Evolutionary conservation across 345 rosid species (phyloP).

Genomic region (Triadica sebifera): DNA sequence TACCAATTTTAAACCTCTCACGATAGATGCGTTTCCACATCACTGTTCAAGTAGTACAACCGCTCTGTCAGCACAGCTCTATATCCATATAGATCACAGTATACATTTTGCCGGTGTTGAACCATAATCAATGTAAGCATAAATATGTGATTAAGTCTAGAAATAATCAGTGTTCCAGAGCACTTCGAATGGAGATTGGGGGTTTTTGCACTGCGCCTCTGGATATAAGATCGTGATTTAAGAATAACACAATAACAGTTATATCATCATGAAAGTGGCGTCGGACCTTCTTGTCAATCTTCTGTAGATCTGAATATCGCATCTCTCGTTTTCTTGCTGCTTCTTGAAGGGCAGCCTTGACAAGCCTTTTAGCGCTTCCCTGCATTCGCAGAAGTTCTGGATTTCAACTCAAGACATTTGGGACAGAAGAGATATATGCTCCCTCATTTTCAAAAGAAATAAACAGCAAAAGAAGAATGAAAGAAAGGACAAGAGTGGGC

Average conservation of each 20-base stretch:
- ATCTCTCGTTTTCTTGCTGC: conserved; percentile 86
- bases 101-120: background rate
- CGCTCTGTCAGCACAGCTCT: conserved; percentile 18
- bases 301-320: conserved; percentile 84
- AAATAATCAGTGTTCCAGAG: conserved; percentile 49
- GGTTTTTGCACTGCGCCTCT: conserved; percentile 52
- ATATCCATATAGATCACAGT: background rate
- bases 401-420: background rate
- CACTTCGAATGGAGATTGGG: conserved; percentile 61
- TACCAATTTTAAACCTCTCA: conserved; percentile 18
- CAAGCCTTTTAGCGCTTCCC: conserved; percentile 91
- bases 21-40: background rate
- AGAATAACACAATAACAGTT: conserved; percentile 79
- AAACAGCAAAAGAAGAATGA: too few relatives aligned
- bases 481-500: too few relatives aligned
- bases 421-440: too few relatives aligned
- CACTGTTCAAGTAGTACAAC: conserved; percentile 10
- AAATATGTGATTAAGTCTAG: background rate
- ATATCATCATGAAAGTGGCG: conserved; percentile 96
- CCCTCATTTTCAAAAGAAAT: too few relatives aligned
- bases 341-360: conserved; percentile 84
- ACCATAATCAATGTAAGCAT: conserved; percentile 15
- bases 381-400: conserved; percentile 22
- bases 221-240: conserved; percentile 77
- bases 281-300: conserved; percentile 83